Base-by-base conservation (phyloP, 768 basidiomycete species). In the Tricholoma flavovirens region DNA sequence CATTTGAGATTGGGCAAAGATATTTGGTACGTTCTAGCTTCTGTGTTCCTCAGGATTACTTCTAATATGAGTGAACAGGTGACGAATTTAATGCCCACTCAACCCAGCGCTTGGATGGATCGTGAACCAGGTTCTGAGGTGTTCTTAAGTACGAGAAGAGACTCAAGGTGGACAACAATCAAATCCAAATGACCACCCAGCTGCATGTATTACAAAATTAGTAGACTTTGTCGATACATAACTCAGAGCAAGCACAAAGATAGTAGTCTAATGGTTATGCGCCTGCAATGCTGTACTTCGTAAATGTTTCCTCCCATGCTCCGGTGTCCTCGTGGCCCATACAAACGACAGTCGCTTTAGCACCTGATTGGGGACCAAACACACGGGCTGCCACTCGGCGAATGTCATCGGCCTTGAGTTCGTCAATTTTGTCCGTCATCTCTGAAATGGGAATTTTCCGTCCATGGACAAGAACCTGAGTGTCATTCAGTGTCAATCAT, bases 401-500 rank as follows among this genome's bases (percentile, higher is more conserved):
- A 29, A 98, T 75, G 56, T 88, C 86, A 43, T 82, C 77, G 1
- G 84, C 67, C 7, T 83, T 83, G 55, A 98, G 83, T 35, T 77
- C 74, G 70, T 93, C 91, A 58, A 98, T 90, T 66, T 86, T 86
- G 5, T 79, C 83, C 51, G 86, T 87, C 95, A 98, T 98, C 69
- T 98, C 94, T 9, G 83, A 77, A n/a, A 93, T 78, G 12, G 90
- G 84, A 40, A 97, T 80, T 69, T 90, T 93, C 62, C 89, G 84
- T 56, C 84, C 81, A 63, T 96, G 93, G 7, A 95, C 88, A 56
- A 96, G 82, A 29, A 94, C 79, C 88, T 90, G 60, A 2, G 57
- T 4, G 19, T 36, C 52, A 24, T 19, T 56, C 35, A 56, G 35
- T 29, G 49, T 62, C 3, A 58, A 57, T 33, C 12, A 53, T 32